These are phyloP conservation scores for Pestalotiopsis sp. DNA, from an alignment of 2,329 filamentous ascomycete species.

Conservation along the genomic window DNA sequence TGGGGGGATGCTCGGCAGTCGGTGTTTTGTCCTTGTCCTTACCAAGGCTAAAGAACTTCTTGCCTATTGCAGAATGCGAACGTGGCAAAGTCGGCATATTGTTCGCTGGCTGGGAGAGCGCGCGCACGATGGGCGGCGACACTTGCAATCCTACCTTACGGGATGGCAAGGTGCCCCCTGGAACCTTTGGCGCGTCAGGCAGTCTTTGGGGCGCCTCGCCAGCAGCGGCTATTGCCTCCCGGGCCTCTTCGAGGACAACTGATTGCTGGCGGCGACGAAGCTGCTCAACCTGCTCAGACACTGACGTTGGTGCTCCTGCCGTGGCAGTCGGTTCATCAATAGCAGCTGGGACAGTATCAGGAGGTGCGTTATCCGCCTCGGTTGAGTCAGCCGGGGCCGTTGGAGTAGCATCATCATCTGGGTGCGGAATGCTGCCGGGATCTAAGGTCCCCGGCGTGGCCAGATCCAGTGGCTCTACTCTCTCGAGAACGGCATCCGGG, in stretches of 20 bases:
- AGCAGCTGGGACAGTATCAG: conserved; percentile 15
- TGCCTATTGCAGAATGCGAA: conserved; percentile 46
- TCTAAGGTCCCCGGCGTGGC: conserved; percentile 32
- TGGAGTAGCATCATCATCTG: conserved; percentile 14
- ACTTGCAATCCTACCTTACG: conserved; percentile 48
- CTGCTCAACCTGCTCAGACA: conserved; percentile 37
- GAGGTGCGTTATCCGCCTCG: conserved; percentile 17
- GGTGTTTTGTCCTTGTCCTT: conserved; percentile 30
- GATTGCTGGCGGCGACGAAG: conserved; percentile 52
- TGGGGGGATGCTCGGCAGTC: conserved; percentile 26
- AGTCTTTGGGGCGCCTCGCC: conserved; percentile 18
- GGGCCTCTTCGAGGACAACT: conserved; percentile 32
- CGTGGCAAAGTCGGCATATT: conserved; percentile 44
- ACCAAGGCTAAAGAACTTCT: conserved; percentile 36
- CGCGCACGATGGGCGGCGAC: conserved; percentile 56
- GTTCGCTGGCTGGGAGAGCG: conserved; percentile 52
- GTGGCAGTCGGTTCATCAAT: conserved; percentile 8
- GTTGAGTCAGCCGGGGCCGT: conserved; percentile 26
- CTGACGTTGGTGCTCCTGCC: conserved; percentile 21
- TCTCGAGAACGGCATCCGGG: conserved; percentile 42
- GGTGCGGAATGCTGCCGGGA: conserved; percentile 15
- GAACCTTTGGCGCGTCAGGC: conserved; percentile 21
- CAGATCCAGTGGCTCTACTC: conserved; percentile 54
- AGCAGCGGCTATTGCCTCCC: conserved; percentile 22
- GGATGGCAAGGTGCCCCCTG: conserved; percentile 38